phyloP scores from a whole-genome alignment of 2,329 filamentous ascomycete species.

The Emergomyces orientalis region DNA sequence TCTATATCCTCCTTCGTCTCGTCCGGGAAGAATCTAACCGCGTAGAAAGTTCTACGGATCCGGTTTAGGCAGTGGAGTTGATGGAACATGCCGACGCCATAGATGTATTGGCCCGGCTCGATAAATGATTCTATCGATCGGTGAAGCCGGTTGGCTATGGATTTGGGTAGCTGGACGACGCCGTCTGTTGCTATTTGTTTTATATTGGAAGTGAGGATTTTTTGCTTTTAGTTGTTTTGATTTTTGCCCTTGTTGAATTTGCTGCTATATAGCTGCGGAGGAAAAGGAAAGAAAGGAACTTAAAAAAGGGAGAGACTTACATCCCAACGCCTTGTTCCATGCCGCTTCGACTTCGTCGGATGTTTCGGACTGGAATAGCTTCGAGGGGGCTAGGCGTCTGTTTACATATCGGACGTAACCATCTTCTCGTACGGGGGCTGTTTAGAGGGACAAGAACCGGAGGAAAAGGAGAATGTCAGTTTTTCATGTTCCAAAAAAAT shows the following conservation, averaged over 20 bases:
- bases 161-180: conserved; percentile 9
- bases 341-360: conserved; percentile 12
- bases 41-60: conserved; percentile 14
- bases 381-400: conserved; percentile 9
- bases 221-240: not conserved
- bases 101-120: conserved; percentile 10
- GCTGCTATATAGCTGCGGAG: not conserved
- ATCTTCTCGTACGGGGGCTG: conserved; percentile 12
- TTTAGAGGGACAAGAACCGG: too few relatives aligned
- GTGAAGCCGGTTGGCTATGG: not conserved
- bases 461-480: not conserved
- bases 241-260: not conserved
- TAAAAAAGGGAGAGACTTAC: conserved; percentile 6
- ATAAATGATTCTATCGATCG: conserved; percentile 9
- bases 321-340: conserved; percentile 10
- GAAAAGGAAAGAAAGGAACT: not conserved
- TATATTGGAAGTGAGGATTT: not conserved
- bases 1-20: conserved; percentile 9
- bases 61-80: conserved; percentile 15
- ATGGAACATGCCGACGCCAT: conserved; percentile 14
- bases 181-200: conserved; percentile 9
- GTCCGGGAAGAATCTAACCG: conserved; percentile 13
- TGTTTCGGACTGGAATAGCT: conserved; percentile 13
- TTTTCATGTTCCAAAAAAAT: not conserved
- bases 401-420: conserved; percentile 13